phyloP scores from a whole-genome alignment of 1,284 basidiomycete genomes.

The Ceratobasidium papillatum region DNA sequence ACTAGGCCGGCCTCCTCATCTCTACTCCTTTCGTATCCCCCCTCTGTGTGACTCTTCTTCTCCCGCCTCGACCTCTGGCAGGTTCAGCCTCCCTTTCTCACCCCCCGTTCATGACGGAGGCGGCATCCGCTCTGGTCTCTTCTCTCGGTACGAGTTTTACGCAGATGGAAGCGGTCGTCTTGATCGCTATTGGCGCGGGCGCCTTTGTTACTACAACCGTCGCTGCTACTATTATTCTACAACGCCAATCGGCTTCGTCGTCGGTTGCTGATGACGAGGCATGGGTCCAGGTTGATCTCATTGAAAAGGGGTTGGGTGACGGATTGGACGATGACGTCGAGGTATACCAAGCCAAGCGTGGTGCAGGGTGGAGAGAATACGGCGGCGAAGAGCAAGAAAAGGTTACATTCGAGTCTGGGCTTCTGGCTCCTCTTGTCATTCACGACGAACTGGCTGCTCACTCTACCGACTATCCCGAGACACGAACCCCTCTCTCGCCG shows the following conservation, averaged over 20 bases:
- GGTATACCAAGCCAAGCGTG: background rate
- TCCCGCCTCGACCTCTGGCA: constrained; percentile 7
- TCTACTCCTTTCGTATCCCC: constrained; percentile 26
- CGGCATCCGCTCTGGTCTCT: background rate
- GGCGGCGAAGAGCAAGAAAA: background rate
- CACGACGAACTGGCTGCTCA: constrained; percentile 1
- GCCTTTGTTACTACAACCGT: constrained; percentile 34
- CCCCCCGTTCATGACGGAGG: background rate
- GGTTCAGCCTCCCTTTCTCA: background rate
- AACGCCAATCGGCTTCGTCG: background rate
- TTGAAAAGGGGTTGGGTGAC: constrained; percentile 8
- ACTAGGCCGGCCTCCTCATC: constrained; percentile 13
- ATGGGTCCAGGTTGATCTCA: constrained; percentile 14
- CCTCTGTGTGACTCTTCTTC: background rate
- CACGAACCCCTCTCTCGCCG: background rate
- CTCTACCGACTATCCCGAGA: background rate
- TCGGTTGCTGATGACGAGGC: background rate
- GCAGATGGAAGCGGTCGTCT: background rate
- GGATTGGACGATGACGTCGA: background rate
- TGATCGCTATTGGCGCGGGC: constrained; percentile 28
- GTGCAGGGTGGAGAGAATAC: constrained; percentile 24
- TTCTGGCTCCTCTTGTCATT: constrained; percentile 11
- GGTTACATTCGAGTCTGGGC: background rate
- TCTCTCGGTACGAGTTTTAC: background rate
- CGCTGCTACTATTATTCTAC: constrained; percentile 10